Conservation (phyloP, 805 yeast genomes). For the Torulaspora quercuum region DNA sequence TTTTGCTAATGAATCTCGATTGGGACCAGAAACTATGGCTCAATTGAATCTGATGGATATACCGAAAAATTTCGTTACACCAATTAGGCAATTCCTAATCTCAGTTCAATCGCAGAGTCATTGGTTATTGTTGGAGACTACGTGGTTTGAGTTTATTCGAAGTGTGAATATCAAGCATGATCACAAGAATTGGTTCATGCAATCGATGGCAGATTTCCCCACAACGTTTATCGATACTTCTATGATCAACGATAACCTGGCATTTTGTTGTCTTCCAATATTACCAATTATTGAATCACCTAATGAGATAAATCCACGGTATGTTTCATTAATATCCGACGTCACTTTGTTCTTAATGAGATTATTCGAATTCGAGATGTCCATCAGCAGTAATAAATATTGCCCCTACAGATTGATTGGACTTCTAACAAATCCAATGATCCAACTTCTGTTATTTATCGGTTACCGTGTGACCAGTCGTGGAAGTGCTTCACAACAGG, state of each 20-base stretch:
- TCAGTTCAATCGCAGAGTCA: conserved; percentile 17
- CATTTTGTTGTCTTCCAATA: conserved; percentile 22
- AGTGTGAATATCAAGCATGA: conserved; percentile 10
- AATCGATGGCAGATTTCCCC: conserved; percentile 11
- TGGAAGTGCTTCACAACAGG: conserved; percentile 3
- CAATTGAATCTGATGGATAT: conserved; percentile 3
- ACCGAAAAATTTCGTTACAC: conserved; percentile 12
- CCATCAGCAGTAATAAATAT: conserved; percentile 8
- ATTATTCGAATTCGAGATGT: conserved; percentile 12
- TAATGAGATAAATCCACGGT: conserved; percentile 12
- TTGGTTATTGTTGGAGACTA: conserved; percentile 27
- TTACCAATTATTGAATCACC: conserved; percentile 10
- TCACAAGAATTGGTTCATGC: conserved; percentile 14
- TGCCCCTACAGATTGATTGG: conserved; percentile 13
- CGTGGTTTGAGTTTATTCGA: conserved; percentile 29
- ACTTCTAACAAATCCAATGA: conserved; percentile 21
- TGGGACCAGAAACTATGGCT: background rate
- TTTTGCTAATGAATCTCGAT: background rate
- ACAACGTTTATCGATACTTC: conserved; percentile 13
- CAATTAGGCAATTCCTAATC: conserved; percentile 6
- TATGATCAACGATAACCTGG: conserved; percentile 23
- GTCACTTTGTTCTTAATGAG: conserved; percentile 20
- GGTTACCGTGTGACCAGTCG: conserved; percentile 19
- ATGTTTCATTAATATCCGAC: conserved; percentile 20
- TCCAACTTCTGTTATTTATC: conserved; percentile 24